Percentiles rank a stretch among this genome's conserved stretches.
These are phyloP conservation scores for Boletus sp. DNA, from an alignment of 1,284 basidiomycete species.

Conservation along the genomic window DNA sequence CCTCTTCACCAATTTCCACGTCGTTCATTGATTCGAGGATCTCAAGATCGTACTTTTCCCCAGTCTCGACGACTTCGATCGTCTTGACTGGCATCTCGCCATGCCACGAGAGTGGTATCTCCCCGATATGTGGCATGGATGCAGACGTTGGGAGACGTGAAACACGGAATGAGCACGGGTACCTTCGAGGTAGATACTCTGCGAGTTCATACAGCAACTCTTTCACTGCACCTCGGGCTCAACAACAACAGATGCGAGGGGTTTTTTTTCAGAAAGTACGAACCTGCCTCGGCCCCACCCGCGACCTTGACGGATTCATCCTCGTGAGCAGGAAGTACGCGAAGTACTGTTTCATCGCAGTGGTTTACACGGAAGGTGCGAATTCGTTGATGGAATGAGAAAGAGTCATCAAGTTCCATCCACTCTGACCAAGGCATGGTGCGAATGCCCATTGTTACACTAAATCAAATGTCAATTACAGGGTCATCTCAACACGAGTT, in stretches of 20 bases:
- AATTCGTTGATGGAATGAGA: conserved; percentile 55
- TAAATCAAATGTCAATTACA: conserved; percentile 30
- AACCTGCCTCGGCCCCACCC: conserved; percentile 60
- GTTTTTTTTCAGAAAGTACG: conserved; percentile 15
- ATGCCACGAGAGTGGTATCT: conserved; percentile 51
- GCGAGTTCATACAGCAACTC: conserved; percentile 69
- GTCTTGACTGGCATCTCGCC: conserved; percentile 53
- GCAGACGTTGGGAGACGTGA: conserved; percentile 42
- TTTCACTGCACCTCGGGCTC: conserved; percentile 46
- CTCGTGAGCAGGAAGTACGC: conserved; percentile 46
- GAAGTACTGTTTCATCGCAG: conserved; percentile 52
- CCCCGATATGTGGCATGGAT: conserved; percentile 36
- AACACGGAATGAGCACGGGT: conserved; percentile 61
- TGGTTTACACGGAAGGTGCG: conserved; percentile 55
- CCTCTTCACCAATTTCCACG: conserved; percentile 49
- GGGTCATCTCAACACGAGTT: background rate
- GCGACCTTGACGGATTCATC: conserved; percentile 51
- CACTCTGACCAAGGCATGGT: conserved; percentile 69
- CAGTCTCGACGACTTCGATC: conserved; percentile 57
- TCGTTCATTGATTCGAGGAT: conserved; percentile 37
- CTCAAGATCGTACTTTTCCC: conserved; percentile 54
- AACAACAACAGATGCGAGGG: background rate
- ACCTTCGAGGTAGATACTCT: conserved; percentile 65
- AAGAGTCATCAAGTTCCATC: conserved; percentile 69
- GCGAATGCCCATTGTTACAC: conserved; percentile 74